Evolutionary conservation across 306 rosid species (phyloP).

Genomic region (Cicer arietinum): DNA sequence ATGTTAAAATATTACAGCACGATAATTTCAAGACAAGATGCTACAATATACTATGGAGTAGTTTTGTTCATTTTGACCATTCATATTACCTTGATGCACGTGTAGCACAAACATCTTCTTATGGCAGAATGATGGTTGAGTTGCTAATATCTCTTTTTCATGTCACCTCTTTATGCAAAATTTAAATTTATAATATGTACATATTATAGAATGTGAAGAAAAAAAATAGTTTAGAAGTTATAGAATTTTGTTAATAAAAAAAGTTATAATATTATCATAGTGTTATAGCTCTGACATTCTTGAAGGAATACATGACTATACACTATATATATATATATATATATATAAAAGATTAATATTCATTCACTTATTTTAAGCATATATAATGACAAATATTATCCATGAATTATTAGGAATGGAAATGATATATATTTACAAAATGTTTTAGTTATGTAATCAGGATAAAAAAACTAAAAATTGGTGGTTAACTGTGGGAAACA

Average conservation of each 20-base stretch:
- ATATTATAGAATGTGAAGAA: not conserved
- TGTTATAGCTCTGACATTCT: no score
- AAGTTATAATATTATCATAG: no score
- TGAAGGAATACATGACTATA: not conserved
- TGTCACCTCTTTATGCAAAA: not conserved
- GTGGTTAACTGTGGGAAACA: not conserved
- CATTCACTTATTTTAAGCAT: no score
- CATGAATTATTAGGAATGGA: no score
- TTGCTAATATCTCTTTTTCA: not conserved
- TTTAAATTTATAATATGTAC: not conserved
- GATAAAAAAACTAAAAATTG: not conserved
- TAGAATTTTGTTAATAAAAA: no score
- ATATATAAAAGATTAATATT: no score
- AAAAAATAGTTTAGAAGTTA: not conserved
- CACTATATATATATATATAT: no score
- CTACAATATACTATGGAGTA: not conserved
- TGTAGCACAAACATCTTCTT: not conserved
- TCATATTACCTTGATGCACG: not conserved
- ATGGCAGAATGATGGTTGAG: fast-evolving
- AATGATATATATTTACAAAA: not conserved
- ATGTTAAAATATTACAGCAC: no score
- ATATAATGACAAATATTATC: no score
- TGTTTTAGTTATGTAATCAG: not conserved
- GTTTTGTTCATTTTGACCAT: not conserved
- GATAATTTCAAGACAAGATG: constrained; percentile 29